These are phyloP conservation scores for Boechera stricta DNA, from an alignment of 345 rosid genomes.

Conservation along the genomic window DNA sequence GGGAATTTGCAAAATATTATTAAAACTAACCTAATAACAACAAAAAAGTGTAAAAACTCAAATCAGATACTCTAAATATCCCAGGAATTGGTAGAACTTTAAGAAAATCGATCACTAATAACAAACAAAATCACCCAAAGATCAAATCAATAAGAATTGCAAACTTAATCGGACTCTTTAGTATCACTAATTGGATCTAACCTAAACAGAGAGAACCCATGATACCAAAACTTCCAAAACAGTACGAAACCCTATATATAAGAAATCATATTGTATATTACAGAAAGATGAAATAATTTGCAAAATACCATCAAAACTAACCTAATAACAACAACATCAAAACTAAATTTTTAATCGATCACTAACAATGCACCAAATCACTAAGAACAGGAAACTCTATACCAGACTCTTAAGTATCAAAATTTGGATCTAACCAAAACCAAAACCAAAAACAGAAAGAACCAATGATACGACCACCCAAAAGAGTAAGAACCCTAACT, in stretches of 20 bases:
- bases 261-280: no score
- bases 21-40: no score
- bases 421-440: no score
- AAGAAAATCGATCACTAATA: neutral
- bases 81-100: neutral
- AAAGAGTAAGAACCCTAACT: conserved; percentile 3
- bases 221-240: no score
- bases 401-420: neutral
- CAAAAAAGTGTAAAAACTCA: no score
- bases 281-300: no score
- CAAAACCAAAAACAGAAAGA: neutral
- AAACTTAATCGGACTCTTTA: conserved; percentile 13
- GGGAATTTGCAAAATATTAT: no score
- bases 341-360: neutral
- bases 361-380: neutral
- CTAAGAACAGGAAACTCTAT: no score
- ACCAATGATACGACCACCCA: neutral
- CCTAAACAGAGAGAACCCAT: neutral
- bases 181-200: conserved; percentile 1
- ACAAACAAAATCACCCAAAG: neutral
- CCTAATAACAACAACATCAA: no score
- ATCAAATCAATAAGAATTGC: neutral
- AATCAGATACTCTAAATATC: neutral
- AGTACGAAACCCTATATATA: no score
- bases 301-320: no score